These are phyloP conservation scores for Mallotus nudiflorus DNA, from an alignment of 345 rosid genomes.

Conservation along the genomic window DNA sequence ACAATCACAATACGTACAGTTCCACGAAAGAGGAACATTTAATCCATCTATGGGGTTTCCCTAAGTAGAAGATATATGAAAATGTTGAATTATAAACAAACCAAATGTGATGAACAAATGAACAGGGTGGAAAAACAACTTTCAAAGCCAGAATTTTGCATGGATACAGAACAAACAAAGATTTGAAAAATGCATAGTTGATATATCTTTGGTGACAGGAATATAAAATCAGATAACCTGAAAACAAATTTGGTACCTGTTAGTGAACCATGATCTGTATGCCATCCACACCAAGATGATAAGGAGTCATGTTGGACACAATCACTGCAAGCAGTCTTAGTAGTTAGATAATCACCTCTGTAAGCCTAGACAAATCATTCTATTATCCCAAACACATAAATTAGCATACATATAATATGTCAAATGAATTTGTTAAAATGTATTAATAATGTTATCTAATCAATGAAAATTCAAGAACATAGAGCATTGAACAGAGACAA, in stretches of 20 bases:
- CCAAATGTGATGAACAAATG: not conserved
- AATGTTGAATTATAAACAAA: not conserved
- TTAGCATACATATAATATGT: not conserved
- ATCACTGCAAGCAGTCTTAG: constrained; percentile 43
- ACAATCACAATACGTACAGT: not conserved
- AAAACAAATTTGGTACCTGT: constrained; percentile 48
- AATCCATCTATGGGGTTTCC: constrained; percentile 1
- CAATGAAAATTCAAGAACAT: not conserved
- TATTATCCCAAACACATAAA: not conserved
- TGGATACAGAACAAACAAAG: no score
- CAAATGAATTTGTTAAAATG: not conserved
- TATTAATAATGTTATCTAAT: not conserved
- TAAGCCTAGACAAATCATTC: constrained; percentile 13
- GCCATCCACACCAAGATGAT: constrained; percentile 99
- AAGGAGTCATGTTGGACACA: constrained; percentile 44
- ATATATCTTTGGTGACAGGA: constrained; percentile 2
- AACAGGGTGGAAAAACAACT: not conserved
- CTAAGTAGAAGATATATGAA: constrained; percentile 6
- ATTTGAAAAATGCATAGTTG: no score
- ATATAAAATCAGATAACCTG: constrained; percentile 12
- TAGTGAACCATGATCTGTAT: constrained; percentile 85
- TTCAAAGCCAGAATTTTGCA: no score
- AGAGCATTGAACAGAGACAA: not conserved
- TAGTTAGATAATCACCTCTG: constrained; percentile 16
- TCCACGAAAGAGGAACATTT: not conserved